Conservation (phyloP, 2,329 filamentous ascomycete species). For the Botrytis tulipae region DNA sequence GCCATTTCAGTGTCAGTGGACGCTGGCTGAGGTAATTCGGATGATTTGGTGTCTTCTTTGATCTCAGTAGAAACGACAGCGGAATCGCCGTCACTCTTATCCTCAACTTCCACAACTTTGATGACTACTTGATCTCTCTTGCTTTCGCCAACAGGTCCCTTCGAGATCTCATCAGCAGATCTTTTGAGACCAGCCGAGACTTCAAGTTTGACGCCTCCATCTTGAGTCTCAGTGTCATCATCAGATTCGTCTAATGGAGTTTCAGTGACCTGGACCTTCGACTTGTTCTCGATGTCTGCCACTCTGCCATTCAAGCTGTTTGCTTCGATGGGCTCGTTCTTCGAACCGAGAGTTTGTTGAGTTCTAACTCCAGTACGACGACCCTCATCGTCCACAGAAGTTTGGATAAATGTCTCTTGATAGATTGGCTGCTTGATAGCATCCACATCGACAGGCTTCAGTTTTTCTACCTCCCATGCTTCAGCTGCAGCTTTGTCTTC, state of each 20-base stretch:
- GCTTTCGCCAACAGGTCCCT: slow-evolving; percentile 6
- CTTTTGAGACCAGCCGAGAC: slow-evolving; percentile 17
- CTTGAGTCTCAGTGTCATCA: slow-evolving; percentile 13
- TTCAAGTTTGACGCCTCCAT: slow-evolving; percentile 17
- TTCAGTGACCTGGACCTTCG: not conserved
- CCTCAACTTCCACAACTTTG: not conserved
- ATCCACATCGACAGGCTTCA: slow-evolving; percentile 18
- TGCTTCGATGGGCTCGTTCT: slow-evolving; percentile 11
- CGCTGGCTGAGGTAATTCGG: not conserved
- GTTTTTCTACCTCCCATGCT: slow-evolving; percentile 23
- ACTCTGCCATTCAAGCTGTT: not conserved
- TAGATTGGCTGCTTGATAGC: slow-evolving; percentile 27
- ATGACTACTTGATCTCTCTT: slow-evolving; percentile 5
- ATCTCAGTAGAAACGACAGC: not conserved
- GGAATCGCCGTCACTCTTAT: not conserved
- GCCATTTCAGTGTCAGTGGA: not conserved
- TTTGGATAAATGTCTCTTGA: slow-evolving; percentile 37
- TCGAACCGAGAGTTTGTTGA: slow-evolving; percentile 18
- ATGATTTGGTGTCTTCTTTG: not conserved
- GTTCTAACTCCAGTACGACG: slow-evolving; percentile 29
- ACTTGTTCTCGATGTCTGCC: not conserved
- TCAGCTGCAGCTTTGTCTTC: slow-evolving; percentile 31
- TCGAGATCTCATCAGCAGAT: slow-evolving; percentile 23
- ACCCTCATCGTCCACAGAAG: slow-evolving; percentile 36
- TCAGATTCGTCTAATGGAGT: slow-evolving; percentile 11